Conservation (phyloP, 2,329 filamentous ascomycete genomes). For the Penicillium sumatraense region DNA sequence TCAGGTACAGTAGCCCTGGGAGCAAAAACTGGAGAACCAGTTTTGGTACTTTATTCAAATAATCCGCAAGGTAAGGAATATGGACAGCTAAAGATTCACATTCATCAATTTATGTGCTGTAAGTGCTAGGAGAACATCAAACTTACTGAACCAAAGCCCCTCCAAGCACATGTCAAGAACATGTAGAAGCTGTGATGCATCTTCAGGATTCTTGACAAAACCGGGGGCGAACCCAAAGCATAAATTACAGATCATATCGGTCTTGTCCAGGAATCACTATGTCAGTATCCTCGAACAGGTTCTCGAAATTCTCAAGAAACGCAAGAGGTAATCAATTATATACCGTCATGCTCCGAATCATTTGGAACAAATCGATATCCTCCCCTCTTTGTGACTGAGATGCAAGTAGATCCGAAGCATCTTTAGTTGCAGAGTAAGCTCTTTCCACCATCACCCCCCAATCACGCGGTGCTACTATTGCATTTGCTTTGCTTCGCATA, state of each 20-base stretch:
- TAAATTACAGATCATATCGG: constrained; percentile 5
- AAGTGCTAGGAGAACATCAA: neutral
- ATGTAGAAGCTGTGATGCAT: neutral
- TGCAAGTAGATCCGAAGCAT: constrained; percentile 1
- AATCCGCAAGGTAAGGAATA: constrained; percentile 1
- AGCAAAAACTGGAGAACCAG: neutral
- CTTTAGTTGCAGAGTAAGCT: neutral
- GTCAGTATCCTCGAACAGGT: neutral
- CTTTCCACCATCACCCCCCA: constrained; percentile 1
- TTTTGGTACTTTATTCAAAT: neutral
- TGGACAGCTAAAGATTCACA: neutral
- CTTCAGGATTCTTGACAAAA: neutral
- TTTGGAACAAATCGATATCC: neutral
- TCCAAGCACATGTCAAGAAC: constrained; percentile 2
- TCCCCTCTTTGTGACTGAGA: neutral
- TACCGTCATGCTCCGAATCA: constrained; percentile 5
- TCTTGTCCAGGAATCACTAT: neutral
- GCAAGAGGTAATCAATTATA: neutral
- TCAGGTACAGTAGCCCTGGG: neutral
- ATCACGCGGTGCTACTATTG: constrained; percentile 1
- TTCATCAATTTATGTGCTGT: neutral
- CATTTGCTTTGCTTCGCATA: neutral
- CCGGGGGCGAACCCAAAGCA: neutral
- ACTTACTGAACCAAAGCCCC: constrained; percentile 5
- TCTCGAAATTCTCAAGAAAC: neutral